Evolutionary conservation across 306 rosid species (phyloP).

Genomic region (Pyrus bretschneideri): DNA sequence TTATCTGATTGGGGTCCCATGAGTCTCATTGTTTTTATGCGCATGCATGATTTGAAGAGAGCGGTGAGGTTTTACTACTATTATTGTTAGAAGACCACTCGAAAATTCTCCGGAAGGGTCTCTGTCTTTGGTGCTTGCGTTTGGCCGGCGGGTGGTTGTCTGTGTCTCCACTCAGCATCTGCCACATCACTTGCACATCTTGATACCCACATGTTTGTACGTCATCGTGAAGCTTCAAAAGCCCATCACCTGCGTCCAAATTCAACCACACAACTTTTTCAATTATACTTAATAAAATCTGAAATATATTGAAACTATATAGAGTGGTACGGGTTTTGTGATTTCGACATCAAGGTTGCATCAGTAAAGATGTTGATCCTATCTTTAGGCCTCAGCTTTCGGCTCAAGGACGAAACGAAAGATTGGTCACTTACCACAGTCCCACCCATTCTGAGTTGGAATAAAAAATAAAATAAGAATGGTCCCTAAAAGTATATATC

Average conservation of each 20-base stretch:
- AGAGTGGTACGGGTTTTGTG: neutral
- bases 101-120: conserved; percentile 51
- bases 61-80: conserved; percentile 9
- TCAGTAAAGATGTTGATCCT: conserved; percentile 35
- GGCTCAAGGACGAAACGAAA: conserved; percentile 15
- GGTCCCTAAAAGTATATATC: neutral
- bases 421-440: neutral
- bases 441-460: neutral
- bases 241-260: conserved; percentile 45
- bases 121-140: conserved; percentile 36
- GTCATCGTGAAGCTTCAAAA: conserved; percentile 65
- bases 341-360: conserved; percentile 15
- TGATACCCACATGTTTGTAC: conserved; percentile 75
- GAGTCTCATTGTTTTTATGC: neutral
- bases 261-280: neutral
- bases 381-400: conserved; percentile 19
- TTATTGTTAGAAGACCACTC: conserved; percentile 42
- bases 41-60: conserved; percentile 36
- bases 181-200: conserved; percentile 94
- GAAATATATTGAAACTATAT: no score
- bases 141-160: conserved; percentile 22
- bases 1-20: neutral
- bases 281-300: no score
- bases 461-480: no score
- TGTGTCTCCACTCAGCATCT: conserved; percentile 45